phyloP scores from a whole-genome alignment of 306 rosid genomes.

The Citrullus mucosospermus region DNA sequence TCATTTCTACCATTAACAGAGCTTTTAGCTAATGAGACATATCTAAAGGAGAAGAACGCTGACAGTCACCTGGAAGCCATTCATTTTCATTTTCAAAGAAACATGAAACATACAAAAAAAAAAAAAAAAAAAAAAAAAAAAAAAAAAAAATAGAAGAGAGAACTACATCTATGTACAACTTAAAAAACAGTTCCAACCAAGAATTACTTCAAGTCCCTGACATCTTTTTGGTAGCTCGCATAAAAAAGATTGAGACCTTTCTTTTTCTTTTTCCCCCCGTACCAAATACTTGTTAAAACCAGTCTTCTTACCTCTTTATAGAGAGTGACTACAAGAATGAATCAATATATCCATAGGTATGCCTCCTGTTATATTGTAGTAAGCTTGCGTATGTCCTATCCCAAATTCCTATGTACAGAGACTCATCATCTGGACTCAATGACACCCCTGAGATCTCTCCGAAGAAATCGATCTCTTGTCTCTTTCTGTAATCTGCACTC shows the following conservation, averaged over 20 bases:
- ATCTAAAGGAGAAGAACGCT: not conserved
- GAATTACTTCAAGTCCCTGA: not conserved
- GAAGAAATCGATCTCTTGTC: slow-evolving; percentile 29
- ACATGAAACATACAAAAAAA: not conserved
- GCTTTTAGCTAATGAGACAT: not conserved
- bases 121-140: not conserved
- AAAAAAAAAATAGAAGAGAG: too few relatives aligned
- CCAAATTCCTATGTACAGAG: slow-evolving; percentile 28
- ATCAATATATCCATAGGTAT: slow-evolving; percentile 21
- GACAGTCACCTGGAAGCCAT: not conserved
- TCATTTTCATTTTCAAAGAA: not conserved
- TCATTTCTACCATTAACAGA: not conserved
- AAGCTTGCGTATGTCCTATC: slow-evolving; percentile 28
- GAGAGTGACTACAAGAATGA: slow-evolving; percentile 13
- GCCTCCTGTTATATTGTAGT: slow-evolving; percentile 21
- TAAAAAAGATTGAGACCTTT: not conserved
- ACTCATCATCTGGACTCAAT: slow-evolving; percentile 24
- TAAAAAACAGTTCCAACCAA: not conserved
- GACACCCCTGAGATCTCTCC: slow-evolving; percentile 30
- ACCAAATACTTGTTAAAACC: not conserved
- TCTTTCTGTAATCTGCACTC: slow-evolving; percentile 9
- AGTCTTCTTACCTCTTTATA: not conserved
- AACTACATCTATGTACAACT: not conserved
- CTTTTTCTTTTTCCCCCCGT: not conserved
- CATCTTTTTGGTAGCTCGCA: not conserved